Conservation (phyloP, 371 early-diverging fungal species). For the Zychaea mexicana region DNA sequence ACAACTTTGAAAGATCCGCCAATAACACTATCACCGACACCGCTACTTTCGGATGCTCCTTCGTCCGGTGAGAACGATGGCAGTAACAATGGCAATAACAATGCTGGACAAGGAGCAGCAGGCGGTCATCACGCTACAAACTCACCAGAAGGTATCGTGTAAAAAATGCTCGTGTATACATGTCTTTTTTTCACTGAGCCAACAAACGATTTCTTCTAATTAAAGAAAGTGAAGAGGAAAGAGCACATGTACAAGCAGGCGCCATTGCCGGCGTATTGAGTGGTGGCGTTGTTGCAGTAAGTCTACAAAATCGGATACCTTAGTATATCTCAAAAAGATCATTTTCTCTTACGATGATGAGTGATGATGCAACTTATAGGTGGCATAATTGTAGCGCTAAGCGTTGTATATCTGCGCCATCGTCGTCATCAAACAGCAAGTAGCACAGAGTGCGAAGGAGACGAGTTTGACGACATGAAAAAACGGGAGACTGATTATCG, state of each 20-base stretch:
- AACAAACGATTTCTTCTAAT: too few relatives aligned
- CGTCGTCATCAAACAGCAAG: constrained; percentile 1
- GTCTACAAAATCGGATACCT: neutral
- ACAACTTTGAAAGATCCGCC: too few relatives aligned
- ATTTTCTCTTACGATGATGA: neutral
- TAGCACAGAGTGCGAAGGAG: neutral
- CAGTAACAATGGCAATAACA: too few relatives aligned
- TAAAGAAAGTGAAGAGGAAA: neutral
- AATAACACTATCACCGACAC: too few relatives aligned
- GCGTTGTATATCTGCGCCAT: constrained; percentile 18
- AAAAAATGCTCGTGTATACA: too few relatives aligned
- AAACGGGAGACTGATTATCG: neutral
- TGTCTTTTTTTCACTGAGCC: too few relatives aligned
- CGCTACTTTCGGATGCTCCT: too few relatives aligned
- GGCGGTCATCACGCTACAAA: too few relatives aligned
- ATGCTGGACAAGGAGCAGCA: too few relatives aligned
- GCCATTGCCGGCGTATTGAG: constrained; percentile 41
- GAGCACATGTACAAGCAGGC: constrained; percentile 27
- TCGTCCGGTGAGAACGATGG: too few relatives aligned
- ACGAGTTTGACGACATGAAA: neutral
- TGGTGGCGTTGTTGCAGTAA: constrained; percentile 39
- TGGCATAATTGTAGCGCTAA: constrained; percentile 24
- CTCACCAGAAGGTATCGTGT: too few relatives aligned
- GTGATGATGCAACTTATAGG: constrained; percentile 17
- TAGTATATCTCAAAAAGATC: too few relatives aligned